Evolutionary conservation across 805 yeast species (phyloP).

Genomic region (Teunomyces lycoperdinae): DNA sequence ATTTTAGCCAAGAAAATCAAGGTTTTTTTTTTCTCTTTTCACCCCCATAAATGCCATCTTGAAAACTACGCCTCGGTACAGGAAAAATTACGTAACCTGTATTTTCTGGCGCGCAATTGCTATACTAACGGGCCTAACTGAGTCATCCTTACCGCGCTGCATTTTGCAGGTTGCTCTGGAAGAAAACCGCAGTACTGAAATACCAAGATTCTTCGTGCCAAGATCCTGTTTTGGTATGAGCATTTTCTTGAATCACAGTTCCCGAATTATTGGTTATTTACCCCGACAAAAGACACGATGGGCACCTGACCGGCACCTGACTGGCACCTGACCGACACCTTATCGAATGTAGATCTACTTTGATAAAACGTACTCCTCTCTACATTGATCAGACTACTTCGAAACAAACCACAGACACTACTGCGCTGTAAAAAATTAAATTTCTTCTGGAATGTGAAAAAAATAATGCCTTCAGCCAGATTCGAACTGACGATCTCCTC

Average conservation of each 20-base stretch:
- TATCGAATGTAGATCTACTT: too few relatives aligned
- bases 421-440: slow-evolving; percentile 1
- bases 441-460: not conserved
- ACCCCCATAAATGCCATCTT: not conserved
- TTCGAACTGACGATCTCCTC: slow-evolving; percentile 17
- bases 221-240: not conserved
- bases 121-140: not conserved
- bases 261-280: not conserved
- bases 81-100: not conserved
- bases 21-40: not conserved
- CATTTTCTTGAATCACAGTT: slow-evolving; percentile 2
- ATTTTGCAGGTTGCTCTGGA: not conserved
- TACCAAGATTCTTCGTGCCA: slow-evolving; percentile 9
- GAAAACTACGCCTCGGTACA: not conserved
- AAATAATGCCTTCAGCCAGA: slow-evolving; percentile 14
- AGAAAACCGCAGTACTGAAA: not conserved
- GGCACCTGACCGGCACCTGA: not conserved
- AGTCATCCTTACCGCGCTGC: not conserved
- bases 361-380: too few relatives aligned
- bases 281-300: not conserved
- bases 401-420: too few relatives aligned
- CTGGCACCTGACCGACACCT: too few relatives aligned
- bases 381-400: too few relatives aligned
- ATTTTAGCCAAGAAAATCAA: slow-evolving; percentile 1
- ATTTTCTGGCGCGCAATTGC: not conserved